Percentiles rank a stretch among this genome's conserved stretches.
Evolutionary conservation across 208 protist genomes (phyloP).

Genomic region (Phytomonas sp.): DNA sequence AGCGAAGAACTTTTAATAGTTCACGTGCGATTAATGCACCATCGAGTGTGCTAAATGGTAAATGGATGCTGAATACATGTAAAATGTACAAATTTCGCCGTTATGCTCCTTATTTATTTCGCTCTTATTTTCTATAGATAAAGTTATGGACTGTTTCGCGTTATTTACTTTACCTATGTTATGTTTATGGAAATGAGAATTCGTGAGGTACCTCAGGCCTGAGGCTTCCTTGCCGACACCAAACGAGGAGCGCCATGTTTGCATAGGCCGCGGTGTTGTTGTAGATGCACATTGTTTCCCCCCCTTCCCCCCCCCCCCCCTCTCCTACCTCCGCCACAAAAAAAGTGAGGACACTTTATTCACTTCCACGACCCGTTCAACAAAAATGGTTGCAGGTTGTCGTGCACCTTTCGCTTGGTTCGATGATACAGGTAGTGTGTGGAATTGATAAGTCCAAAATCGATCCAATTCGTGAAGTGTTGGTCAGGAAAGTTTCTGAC

Average conservation of each 20-base stretch:
- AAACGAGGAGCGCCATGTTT: conserved; percentile 56
- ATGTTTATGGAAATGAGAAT: conserved; percentile 33
- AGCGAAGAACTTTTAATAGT: background rate
- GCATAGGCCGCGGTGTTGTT: conserved; percentile 29
- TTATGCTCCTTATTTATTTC: background rate
- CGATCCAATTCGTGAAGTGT: conserved; percentile 39
- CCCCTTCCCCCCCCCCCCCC: too few relatives aligned
- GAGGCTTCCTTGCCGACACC: conserved; percentile 63
- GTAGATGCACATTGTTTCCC: background rate
- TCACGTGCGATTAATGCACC: background rate
- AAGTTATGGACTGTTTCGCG: conserved; percentile 1
- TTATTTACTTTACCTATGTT: background rate
- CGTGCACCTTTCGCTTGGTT: conserved; percentile 49
- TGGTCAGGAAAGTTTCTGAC: conserved; percentile 9
- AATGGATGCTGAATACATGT: background rate
- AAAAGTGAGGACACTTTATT: conserved; percentile 41
- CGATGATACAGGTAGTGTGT: conserved; percentile 38
- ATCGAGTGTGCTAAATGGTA: background rate
- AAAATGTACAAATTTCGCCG: background rate
- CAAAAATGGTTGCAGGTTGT: conserved; percentile 33
- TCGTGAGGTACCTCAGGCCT: conserved; percentile 58
- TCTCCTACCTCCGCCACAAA: too few relatives aligned
- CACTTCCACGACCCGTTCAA: conserved; percentile 76
- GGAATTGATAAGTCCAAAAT: conserved; percentile 33
- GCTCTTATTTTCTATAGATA: background rate